Base-by-base conservation (phyloP, 768 basidiomycete species). In the Austroboletus festivus region DNA sequence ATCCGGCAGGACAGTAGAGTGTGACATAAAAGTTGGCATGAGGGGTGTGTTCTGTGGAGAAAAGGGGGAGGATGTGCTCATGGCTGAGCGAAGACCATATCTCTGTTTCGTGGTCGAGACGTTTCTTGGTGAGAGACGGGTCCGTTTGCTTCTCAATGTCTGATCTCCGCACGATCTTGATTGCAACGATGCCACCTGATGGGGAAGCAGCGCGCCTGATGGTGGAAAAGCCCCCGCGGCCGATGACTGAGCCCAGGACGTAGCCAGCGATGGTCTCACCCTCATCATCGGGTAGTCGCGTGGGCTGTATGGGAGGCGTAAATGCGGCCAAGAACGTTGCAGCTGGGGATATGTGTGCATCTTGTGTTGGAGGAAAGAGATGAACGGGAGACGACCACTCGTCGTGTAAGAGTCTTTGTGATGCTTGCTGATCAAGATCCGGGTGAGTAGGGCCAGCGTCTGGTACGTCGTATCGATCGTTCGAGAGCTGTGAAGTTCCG, bases 11-110 rank as follows among this genome's bases (percentile, higher is more conserved):
- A 59, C 92, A 94, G 55, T 79, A 80, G 3, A 90, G 78, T 24
- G 85, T 94, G 70, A 94, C 78, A 68, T 91, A 87, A 61, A 81
- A 93, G 58, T 86, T 83, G 44, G 85, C 82, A 50, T 79, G 78
- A 37, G 75, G 52, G 0, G 81, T 79, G 56, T 83, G 79, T 44
- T 77, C 69, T 16, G 71, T 70, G 37, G 80, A 73, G 64, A 93
- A 90, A 38, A 95, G 80, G 11, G 93, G 92, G 15, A 96, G 78
- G 52, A 93, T 79, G 59, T 93, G 85, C 61, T 92, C 89, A 63
- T 94, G 93, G 44, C 78, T 81, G 56, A 93, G 80, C 1, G 81
- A 75, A 1, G 79, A 70, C 91, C 91, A 93, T 13, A 89, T 71
- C 12, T 71, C 61, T 12, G 82, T 80, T 71, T 94, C 91, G 42